Evolutionary conservation across 2,329 filamentous ascomycete species (phyloP), one percentile per base, ranked within the genome.

Genomic region (Periglandula ipomoeae): DNA sequence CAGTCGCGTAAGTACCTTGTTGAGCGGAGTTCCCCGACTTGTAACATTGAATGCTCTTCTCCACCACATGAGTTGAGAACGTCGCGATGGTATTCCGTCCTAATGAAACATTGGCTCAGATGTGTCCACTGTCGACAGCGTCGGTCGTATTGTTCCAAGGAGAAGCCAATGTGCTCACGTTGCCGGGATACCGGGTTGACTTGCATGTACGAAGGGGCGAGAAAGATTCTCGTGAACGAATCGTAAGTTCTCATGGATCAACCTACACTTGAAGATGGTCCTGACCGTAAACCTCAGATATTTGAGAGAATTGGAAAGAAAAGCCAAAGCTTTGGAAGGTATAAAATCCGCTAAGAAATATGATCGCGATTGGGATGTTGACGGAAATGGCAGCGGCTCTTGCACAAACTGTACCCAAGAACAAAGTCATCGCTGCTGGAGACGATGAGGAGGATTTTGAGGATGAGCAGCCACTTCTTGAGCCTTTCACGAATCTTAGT

Each of bases 111-210:
- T n/a, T 6, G 23, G 17, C 47, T 3, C 26, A 68, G 65, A 3
- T 68, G 65, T 47, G 53, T 64, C 2, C 56, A 60, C 15, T 68
- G 66, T 48, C 62, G 66, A 5, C 58, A 61, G 22, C 57, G 65
- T 10, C 59, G 63, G 4, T 65, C 64, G 0, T 65, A 60, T 37
- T 68, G 66, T 54, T 66, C 64, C 17, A 68, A 66, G 46, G 63
- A 68, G 11, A 63, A 61, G 41, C 66, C 66, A 2, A 55, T 52
- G 19, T 68, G 66, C 42, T 59, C 59, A 23, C 53, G 65, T 47
- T 68, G 66, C 44, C 60, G 59, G 20, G 61, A 62, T 15, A 53
- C 56, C 27, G 55, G 55, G 2, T 48, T 63, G 10, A 54, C 53
- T 26, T 68, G 66, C 42, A 49, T 59, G n/a, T 68, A 68, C 39